These are phyloP conservation scores for Alternaria consortialis DNA, from an alignment of 2,329 filamentous ascomycete species.

Conservation along the genomic window DNA sequence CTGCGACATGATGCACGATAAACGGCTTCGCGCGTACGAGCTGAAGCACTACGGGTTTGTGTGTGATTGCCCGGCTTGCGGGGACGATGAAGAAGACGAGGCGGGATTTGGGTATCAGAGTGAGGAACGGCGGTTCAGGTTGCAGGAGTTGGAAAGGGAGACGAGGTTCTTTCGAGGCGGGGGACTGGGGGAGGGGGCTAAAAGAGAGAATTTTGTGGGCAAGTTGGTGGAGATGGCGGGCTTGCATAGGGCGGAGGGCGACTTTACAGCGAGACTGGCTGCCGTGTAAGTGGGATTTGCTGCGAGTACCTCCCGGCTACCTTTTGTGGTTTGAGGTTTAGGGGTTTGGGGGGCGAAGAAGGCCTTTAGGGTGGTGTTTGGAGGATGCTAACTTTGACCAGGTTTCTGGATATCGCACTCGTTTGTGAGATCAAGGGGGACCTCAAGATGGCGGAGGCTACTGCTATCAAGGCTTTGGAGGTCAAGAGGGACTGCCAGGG, in stretches of 20 bases:
- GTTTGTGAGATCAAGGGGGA: slow-evolving; percentile 40
- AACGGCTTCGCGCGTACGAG: slow-evolving; percentile 39
- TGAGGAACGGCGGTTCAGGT: slow-evolving; percentile 40
- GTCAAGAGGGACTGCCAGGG: slow-evolving; percentile 42
- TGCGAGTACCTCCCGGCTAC: not conserved
- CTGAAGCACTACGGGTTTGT: slow-evolving; percentile 50
- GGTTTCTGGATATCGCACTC: slow-evolving; percentile 46
- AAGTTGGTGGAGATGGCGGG: slow-evolving; percentile 41
- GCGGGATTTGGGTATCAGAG: slow-evolving; percentile 38
- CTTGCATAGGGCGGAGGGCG: slow-evolving; percentile 39
- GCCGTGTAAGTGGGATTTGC: slow-evolving; percentile 31
- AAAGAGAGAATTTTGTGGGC: slow-evolving; percentile 23
- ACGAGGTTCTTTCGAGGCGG: slow-evolving; percentile 27
- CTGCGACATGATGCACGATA: slow-evolving; percentile 46
- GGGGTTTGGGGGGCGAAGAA: not conserved
- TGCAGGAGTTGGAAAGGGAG: slow-evolving; percentile 48
- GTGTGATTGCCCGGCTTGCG: slow-evolving; percentile 52
- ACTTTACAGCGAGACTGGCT: slow-evolving; percentile 35
- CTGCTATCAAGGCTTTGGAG: slow-evolving; percentile 38
- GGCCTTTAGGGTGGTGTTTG: not conserved
- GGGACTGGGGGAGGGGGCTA: slow-evolving; percentile 22
- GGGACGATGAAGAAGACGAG: slow-evolving; percentile 40
- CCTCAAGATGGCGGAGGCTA: slow-evolving; percentile 26
- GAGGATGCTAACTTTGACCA: slow-evolving; percentile 17
- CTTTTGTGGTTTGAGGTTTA: too few species aligned